Evolutionary conservation across 2,329 filamentous ascomycete genomes (phyloP).

Genomic region (Penicillium vulpinum): DNA sequence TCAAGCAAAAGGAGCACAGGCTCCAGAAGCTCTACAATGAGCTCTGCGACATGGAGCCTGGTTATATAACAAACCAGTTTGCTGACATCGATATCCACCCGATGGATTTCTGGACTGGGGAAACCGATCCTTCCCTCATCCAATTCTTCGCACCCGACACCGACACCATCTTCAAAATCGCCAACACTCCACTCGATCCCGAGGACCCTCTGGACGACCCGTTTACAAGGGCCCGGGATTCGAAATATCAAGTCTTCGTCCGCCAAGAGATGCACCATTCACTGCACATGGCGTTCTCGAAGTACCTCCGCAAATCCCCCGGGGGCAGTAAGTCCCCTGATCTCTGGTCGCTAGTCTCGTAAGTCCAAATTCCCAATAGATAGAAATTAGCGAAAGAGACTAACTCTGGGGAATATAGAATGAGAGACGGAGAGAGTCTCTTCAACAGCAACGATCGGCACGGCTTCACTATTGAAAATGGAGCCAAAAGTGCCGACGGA

Average conservation of each 20-base stretch:
- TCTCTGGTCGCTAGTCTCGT: neutral
- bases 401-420: neutral
- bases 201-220: neutral
- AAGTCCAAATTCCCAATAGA: neutral
- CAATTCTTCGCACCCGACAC: neutral
- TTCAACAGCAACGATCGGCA: conserved; percentile 4
- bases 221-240: neutral
- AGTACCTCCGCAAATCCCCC: neutral
- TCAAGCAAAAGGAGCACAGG: neutral
- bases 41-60: neutral
- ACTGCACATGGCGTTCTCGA: neutral
- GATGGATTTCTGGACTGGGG: neutral
- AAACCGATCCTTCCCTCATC: neutral
- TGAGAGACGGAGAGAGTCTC: neutral
- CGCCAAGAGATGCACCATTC: neutral
- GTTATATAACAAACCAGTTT: neutral
- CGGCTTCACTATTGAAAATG: conserved; percentile 1
- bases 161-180: neutral
- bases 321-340: neutral
- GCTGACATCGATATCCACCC: neutral
- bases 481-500: neutral
- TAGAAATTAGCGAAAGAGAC: neutral
- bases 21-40: neutral
- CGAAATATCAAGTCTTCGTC: neutral
- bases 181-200: neutral